These are phyloP conservation scores for Tuber melanosporum DNA, from an alignment of 495 filamentous ascomycete genomes.

Conservation along the genomic window DNA sequence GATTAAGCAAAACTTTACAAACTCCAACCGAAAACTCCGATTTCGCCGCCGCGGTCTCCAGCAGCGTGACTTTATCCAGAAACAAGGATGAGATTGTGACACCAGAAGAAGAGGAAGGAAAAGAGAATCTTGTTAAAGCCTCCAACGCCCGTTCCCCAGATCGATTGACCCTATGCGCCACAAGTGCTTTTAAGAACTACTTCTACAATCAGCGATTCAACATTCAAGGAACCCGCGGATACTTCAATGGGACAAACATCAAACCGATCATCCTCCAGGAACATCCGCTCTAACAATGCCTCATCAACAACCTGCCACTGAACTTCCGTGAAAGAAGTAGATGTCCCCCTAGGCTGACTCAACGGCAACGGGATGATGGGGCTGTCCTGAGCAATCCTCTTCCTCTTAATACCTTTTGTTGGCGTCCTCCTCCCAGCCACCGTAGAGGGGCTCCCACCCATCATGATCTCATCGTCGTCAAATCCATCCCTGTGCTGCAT, in stretches of 20 bases:
- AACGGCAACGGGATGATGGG: conserved; percentile 51
- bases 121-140: conserved; percentile 47
- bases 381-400: conserved; percentile 54
- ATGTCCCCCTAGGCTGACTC: conserved; percentile 44
- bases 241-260: conserved; percentile 20
- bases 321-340: conserved; percentile 10
- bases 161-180: conserved; percentile 52
- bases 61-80: conserved; percentile 49
- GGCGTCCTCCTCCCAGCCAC: conserved; percentile 45
- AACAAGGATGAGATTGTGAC: conserved; percentile 54
- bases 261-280: conserved; percentile 44
- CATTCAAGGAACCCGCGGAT: background rate
- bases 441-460: conserved; percentile 50
- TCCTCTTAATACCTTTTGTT: conserved; percentile 59
- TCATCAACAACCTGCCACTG: conserved; percentile 33
- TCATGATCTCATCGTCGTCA: conserved; percentile 61
- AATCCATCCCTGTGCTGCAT: conserved; percentile 63
- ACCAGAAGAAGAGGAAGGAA: conserved; percentile 51
- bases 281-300: conserved; percentile 39
- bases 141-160: conserved; percentile 54
- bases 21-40: conserved; percentile 52
- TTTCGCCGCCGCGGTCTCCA: conserved; percentile 39
- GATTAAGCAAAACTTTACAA: conserved; percentile 48
- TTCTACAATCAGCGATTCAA: conserved; percentile 14
- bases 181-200: conserved; percentile 53